phyloP scores from a whole-genome alignment of 2,329 filamentous ascomycete genomes.

The Monosporascus sp. region DNA sequence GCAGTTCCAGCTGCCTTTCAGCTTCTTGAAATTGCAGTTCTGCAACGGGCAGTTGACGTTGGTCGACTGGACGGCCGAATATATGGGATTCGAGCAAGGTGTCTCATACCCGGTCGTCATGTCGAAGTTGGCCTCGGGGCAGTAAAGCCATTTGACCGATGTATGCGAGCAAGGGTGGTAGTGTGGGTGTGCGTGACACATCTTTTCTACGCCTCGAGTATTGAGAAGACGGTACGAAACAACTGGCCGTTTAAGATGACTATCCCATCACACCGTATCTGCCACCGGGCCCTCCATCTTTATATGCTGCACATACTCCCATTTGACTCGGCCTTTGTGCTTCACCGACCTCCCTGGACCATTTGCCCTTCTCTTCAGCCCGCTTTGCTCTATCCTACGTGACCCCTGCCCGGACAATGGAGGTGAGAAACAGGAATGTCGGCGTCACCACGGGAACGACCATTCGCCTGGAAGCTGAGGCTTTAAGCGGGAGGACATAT shows the following conservation, averaged over 20 bases:
- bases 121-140: slow-evolving; percentile 43
- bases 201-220: slow-evolving; percentile 24
- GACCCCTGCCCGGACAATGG: not conserved
- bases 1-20: slow-evolving; percentile 49
- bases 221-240: not conserved
- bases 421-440: not conserved
- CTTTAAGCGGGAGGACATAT: not conserved
- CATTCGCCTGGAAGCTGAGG: not conserved
- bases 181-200: slow-evolving; percentile 52
- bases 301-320: not conserved
- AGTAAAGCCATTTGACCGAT: slow-evolving; percentile 53
- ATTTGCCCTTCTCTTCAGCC: not conserved
- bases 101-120: slow-evolving; percentile 44
- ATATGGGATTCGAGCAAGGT: slow-evolving; percentile 43
- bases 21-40: slow-evolving; percentile 45
- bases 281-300: not conserved
- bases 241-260: no score
- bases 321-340: not conserved
- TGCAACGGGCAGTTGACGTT: slow-evolving; percentile 42
- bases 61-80: slow-evolving; percentile 39
- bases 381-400: not conserved
- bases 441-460: not conserved
- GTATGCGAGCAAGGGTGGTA: slow-evolving; percentile 48
- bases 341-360: not conserved
- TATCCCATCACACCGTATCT: not conserved